Evolutionary conservation across 1,139 yeast genomes (phyloP), one percentile per base, ranked within the genome.

Genomic region (Geotrichum bryndzae): DNA sequence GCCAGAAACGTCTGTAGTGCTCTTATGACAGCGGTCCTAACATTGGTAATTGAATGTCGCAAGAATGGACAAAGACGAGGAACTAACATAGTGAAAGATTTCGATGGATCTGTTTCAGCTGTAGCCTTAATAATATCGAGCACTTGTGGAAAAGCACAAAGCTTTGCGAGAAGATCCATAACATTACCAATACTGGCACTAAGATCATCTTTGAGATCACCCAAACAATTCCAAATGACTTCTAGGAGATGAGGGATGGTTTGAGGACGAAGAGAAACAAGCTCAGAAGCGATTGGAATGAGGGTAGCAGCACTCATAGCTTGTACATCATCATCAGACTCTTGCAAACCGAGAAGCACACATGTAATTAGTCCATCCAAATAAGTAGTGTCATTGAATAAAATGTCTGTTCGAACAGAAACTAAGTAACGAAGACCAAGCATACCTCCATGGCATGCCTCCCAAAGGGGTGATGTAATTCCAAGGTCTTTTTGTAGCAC

Each of bases 401-500:
- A 77, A 31, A 91, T 82, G 66, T 90, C 96, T 0, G 92, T 86
- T 69, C 96, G 82, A 4, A 94, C 92, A 66, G 96, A 88, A 3
- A 92, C 99, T 68, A 94, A 86, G 74, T 95, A 95, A 63, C 97
- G 80, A 61, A 95, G 79, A 0, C 99, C 99, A 31, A 95, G 81
- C 87, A 95, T 86, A 56, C 99, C 99, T 66, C 99, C 99, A 78
- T 95, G 99, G 64, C 95, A 90, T 1, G 97, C 98, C 73, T 95
- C 98, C 99, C 99, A 95, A 61, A 88, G 82, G 5, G 80, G 79
- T 50, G 73, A 70, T 53, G 73, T 68, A 3, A 73, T 65, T 56
- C 76, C 77, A 7, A 82, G 79, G 57, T 86, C 84, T 5, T 66
- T 70, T 73, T 95, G 99, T 61, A 88, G 74, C 0, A 91, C 90